Evolutionary conservation across 2,329 filamentous ascomycete species (phyloP), one percentile per base, ranked within the genome.

Genomic region (Plenodomus lindquistii): DNA sequence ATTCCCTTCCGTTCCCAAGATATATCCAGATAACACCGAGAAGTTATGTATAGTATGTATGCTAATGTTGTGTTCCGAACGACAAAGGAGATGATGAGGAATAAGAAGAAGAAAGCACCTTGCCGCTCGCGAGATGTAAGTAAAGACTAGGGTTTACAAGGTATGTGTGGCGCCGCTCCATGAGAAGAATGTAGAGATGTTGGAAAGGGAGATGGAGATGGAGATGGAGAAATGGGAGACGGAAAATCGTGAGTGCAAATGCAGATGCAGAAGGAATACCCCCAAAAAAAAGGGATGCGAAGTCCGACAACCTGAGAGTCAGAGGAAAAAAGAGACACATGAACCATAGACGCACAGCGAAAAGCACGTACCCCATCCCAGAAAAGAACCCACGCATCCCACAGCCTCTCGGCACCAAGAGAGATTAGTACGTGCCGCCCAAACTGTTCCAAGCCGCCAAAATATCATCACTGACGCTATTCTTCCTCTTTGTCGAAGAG

Each of bases 401-500:
- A 24, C 6, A 11, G 6, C 22, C 22, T 6, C 5, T 11, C 6
- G 22, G 22, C 11, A 6, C 11, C 5, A 36, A 36, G 34, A 7
- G 34, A 6, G 15, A 5, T 47, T 39, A 64, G 43, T 64, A 64
- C 40, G 66, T 65, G 13, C 76, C 76, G 7, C 76, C 76, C 19
- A 79, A 51, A 46, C 72, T 76, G 10, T 73, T 73, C 76, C 76
- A 79, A 15, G 76, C 76, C 45, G 74, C 74, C 21, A 78, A 59
- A 7, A 79, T 73, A 52, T 79, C 76, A 24, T 77, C 75, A 36
- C 73, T 74, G 4, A 76, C 74, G 48, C 74, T 77, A 39, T 67
- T 69, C 15, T 69, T 48, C 16, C 57, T 51, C 2, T 42, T 45
- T 36, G 48, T 65, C 3, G 48, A 40, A 18, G 34, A 17, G 35